These are phyloP conservation scores for Auriculariales sp. DNA, from an alignment of 768 basidiomycete genomes.

Conservation along the genomic window DNA sequence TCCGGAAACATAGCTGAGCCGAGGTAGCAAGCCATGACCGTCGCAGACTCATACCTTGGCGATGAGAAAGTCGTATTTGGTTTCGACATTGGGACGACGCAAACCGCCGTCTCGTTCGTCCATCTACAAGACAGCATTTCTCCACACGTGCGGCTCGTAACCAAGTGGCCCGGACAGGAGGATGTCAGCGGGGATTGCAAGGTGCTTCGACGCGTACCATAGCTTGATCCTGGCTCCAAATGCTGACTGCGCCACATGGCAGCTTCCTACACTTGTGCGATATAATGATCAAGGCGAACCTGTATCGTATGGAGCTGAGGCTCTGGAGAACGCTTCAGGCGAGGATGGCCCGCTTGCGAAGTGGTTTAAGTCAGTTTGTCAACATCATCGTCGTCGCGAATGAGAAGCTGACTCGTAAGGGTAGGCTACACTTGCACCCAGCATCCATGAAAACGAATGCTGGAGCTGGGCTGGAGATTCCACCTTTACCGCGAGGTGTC, in stretches of 20 bases:
- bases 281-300: background rate
- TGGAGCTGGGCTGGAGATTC: background rate
- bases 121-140: background rate
- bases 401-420: background rate
- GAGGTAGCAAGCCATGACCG: no score
- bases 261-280: background rate
- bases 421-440: slow-evolving; percentile 4
- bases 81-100: background rate
- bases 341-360: background rate
- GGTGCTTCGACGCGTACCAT: background rate
- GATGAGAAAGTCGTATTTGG: background rate
- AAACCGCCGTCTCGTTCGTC: background rate
- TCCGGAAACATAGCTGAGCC: no score
- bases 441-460: slow-evolving; percentile 1
- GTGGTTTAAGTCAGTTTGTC: slow-evolving; percentile 2
- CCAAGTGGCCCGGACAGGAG: no score
- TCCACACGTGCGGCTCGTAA: no score
- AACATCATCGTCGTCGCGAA: background rate
- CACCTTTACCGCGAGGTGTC: background rate
- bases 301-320: slow-evolving; percentile 1
- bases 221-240: background rate
- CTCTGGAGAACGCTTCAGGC: slow-evolving; percentile 1
- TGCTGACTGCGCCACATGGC: no score
- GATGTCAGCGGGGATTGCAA: background rate
- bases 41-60: background rate